phyloP scores from a whole-genome alignment of 257 asterid species.

The Fraxinus cuspidata region DNA sequence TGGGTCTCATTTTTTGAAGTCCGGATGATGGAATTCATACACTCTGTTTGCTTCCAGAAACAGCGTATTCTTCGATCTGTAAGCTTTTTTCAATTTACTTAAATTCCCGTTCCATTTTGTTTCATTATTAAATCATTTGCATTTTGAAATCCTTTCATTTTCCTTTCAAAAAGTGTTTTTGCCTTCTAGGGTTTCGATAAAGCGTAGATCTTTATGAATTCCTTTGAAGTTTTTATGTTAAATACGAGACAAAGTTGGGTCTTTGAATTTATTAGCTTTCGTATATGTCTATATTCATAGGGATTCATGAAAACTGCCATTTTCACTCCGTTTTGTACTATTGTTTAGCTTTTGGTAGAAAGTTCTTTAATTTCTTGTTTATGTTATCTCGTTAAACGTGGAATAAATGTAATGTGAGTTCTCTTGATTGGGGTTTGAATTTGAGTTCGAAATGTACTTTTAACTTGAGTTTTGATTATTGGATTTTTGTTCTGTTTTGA shows the following conservation, averaged over 20 bases:
- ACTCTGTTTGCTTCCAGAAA: constrained; percentile 29
- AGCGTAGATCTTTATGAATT: constrained; percentile 33
- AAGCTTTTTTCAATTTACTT: constrained; percentile 35
- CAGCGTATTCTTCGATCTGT: constrained; percentile 47
- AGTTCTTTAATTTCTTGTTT: constrained; percentile 10
- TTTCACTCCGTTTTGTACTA: background rate
- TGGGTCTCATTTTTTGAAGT: constrained; percentile 29
- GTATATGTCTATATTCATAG: constrained; percentile 15
- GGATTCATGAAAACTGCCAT: constrained; percentile 32
- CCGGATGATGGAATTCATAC: constrained; percentile 45
- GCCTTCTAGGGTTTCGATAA: constrained; percentile 48
- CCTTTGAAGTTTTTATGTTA: constrained; percentile 24
- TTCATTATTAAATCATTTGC: constrained; percentile 32
- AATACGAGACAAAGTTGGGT: constrained; percentile 28
- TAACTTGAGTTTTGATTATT: constrained; percentile 16
- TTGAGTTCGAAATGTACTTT: constrained; percentile 19
- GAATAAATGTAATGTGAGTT: background rate
- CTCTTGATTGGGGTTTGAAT: background rate
- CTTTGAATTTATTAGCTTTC: constrained; percentile 19
- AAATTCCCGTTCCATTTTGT: constrained; percentile 25
- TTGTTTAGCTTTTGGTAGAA: constrained; percentile 5
- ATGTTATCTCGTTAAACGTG: constrained; percentile 1
- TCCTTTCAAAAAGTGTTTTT: constrained; percentile 14
- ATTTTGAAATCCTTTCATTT: constrained; percentile 15
- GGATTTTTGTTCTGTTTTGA: constrained; percentile 20